phyloP scores from a whole-genome alignment of 345 rosid species.

The Triadica sebifera region DNA sequence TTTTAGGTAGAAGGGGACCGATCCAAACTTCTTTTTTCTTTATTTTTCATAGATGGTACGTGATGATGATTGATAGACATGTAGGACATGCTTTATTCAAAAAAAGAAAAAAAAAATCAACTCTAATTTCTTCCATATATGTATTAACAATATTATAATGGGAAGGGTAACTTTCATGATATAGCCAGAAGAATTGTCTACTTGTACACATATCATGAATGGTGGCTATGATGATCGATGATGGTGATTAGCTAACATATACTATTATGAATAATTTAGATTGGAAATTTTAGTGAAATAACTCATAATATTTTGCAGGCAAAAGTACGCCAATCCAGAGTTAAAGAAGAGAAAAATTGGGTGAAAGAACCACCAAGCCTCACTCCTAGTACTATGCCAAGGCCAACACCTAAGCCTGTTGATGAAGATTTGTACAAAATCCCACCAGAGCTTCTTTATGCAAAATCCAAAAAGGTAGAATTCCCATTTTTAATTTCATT shows the following conservation, averaged over 20 bases:
- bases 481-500: too few species aligned
- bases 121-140: too few species aligned
- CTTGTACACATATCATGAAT: neutral
- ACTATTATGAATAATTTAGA: neutral
- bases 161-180: too few species aligned
- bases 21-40: neutral
- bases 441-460: slow-evolving; percentile 63
- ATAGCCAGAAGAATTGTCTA: too few species aligned
- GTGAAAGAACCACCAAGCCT: slow-evolving; percentile 24
- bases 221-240: neutral
- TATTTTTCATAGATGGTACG: neutral
- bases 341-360: slow-evolving; percentile 38
- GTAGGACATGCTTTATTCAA: too few species aligned
- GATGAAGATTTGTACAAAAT: slow-evolving; percentile 92
- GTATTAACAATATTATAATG: too few species aligned
- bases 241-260: neutral
- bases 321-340: slow-evolving; percentile 28
- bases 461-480: slow-evolving; percentile 55
- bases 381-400: slow-evolving; percentile 24
- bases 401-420: slow-evolving; percentile 65
- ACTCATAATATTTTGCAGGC: slow-evolving; percentile 28
- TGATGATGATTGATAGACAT: neutral
- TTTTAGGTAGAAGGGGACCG: neutral
- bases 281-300: neutral
- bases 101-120: too few species aligned